Evolutionary conservation across 2,329 filamentous ascomycete species (phyloP).

Genomic region (Rosellinia necatrix): DNA sequence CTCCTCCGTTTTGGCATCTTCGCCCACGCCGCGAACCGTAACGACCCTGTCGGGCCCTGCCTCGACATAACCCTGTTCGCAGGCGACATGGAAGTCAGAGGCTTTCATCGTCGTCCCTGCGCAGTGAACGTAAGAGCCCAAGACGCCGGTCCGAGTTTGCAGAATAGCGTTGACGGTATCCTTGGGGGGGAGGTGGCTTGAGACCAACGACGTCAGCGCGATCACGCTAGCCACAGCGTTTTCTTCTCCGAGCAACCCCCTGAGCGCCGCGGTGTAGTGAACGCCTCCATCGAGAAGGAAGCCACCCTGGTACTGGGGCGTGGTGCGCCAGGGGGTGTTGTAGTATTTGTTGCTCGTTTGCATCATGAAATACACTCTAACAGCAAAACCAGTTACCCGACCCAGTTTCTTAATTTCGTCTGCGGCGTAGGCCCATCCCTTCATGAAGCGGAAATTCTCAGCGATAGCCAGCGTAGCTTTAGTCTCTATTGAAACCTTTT

Average conservation of each 20-base stretch:
- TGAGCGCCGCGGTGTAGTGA: constrained; percentile 68
- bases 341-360: constrained; percentile 50
- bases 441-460: constrained; percentile 73
- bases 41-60: constrained; percentile 51
- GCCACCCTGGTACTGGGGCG: constrained; percentile 73
- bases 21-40: constrained; percentile 43
- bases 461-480: constrained; percentile 63
- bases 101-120: constrained; percentile 60
- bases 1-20: constrained; percentile 46
- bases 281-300: constrained; percentile 79
- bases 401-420: constrained; percentile 57
- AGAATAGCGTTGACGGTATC: constrained; percentile 68
- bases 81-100: constrained; percentile 61
- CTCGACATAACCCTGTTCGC: constrained; percentile 60
- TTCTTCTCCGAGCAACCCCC: constrained; percentile 58
- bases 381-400: constrained; percentile 57
- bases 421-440: constrained; percentile 57
- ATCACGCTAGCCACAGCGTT: constrained; percentile 53
- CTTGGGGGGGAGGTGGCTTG: constrained; percentile 64
- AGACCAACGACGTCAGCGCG: constrained; percentile 60
- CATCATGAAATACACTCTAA: constrained; percentile 45
- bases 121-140: constrained; percentile 61
- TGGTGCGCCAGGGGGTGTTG: constrained; percentile 66
- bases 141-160: constrained; percentile 56
- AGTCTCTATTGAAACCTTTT: constrained; percentile 35